phyloP scores from a whole-genome alignment of 202 grass and related monocot genomes.

The Bolboschoenoplectus hybrid region DNA sequence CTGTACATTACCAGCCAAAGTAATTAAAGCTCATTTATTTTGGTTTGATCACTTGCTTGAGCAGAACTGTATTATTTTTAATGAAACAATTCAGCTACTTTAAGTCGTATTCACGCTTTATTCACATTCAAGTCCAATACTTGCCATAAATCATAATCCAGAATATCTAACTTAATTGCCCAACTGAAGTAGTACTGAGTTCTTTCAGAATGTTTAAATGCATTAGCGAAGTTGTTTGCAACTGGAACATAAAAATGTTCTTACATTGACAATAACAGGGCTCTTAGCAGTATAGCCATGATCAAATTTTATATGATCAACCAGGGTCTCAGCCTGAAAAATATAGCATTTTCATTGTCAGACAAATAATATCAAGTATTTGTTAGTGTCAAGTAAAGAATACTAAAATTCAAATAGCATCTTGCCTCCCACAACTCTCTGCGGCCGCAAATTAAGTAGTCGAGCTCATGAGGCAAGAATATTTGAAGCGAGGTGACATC shows the following conservation, averaged over 20 bases:
- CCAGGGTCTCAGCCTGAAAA: conserved; percentile 64
- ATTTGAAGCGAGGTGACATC: conserved; percentile 79
- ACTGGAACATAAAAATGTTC: conserved; percentile 15
- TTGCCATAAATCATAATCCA: neutral
- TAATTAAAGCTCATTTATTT: neutral
- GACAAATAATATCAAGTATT: neutral
- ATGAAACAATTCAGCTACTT: neutral
- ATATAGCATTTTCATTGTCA: conserved; percentile 33
- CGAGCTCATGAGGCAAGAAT: conserved; percentile 84
- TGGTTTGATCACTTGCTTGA: neutral
- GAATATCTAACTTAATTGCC: neutral
- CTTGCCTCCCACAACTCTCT: conserved; percentile 86
- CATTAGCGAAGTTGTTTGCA: neutral
- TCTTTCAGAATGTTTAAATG: neutral
- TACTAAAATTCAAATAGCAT: neutral
- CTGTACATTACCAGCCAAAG: neutral
- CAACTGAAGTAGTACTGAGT: neutral
- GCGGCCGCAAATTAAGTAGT: conserved; percentile 77
- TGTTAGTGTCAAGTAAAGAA: conserved; percentile 9
- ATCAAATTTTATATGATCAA: conserved; percentile 96
- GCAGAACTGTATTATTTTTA: neutral
- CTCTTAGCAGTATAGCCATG: conserved; percentile 95
- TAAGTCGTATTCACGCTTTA: neutral
- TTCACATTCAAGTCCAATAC: conserved; percentile 10
- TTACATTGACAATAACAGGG: conserved; percentile 80